Base-by-base conservation (phyloP, 163 green algal species). In the Chlorella variabilis region DNA sequence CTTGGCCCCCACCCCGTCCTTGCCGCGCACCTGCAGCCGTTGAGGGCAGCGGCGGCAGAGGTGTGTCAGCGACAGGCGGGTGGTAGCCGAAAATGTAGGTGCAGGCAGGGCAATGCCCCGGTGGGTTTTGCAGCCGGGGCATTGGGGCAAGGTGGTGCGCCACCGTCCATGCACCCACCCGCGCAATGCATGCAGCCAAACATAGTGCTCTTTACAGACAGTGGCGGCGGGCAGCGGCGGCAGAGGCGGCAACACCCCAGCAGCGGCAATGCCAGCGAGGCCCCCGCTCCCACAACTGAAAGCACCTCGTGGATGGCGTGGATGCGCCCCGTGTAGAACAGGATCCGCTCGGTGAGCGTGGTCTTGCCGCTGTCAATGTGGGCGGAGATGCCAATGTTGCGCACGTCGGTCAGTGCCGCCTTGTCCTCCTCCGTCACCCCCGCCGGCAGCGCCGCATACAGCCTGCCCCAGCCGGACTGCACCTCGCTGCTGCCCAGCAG, bases 241-340 rank as follows among this genome's bases (percentile, higher is more conserved):
- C n/a, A n/a, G n/a, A n/a, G n/a, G n/a, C n/a, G n/a, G n/a, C n/a
- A n/a, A n/a, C n/a, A n/a, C n/a, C n/a, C n/a, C n/a, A n/a, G n/a
- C n/a, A n/a, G n/a, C n/a, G n/a, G n/a, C n/a, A n/a, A n/a, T n/a
- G n/a, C n/a, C n/a, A n/a, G n/a, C n/a, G n/a, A n/a, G n/a, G n/a
- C n/a, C n/a, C n/a, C n/a, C n/a, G n/a, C n/a, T n/a, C n/a, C n/a
- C n/a, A n/a, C n/a, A n/a, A n/a, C n/a, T n/a, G n/a, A n/a, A n/a
- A n/a, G n/a, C 49, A 98, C 97, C 91, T 99, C 97, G 71, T 99
- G 97, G 59, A 99, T 99, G 54, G 96, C 93, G 54, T 94, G 89
- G 82, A 99, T 99, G 2, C 94, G 87, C 4, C 97, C 97, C 1
- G 96, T 99, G 90, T 99, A 99, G 87, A 95, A 99, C 45, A 99